Evolutionary conservation across 208 protist species (phyloP).

Genomic region (Novymonas esmeraldas): DNA sequence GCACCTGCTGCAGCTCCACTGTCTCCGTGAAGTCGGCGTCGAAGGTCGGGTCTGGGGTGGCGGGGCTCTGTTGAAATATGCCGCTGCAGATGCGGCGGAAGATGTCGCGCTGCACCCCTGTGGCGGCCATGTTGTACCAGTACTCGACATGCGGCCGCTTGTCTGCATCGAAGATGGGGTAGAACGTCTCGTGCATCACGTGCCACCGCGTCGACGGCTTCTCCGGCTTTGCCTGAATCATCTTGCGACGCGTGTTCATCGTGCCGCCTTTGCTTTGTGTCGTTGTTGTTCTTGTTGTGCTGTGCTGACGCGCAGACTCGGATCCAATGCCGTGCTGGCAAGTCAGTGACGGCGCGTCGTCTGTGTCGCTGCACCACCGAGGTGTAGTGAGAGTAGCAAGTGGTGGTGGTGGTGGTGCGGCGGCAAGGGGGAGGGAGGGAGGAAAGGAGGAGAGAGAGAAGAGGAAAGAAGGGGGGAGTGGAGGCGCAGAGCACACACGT

Average conservation of each 20-base stretch:
- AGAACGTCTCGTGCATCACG: slow-evolving; percentile 83
- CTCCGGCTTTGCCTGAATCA: slow-evolving; percentile 49
- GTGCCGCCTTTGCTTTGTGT: slow-evolving; percentile 5
- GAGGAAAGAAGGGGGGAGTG: background rate
- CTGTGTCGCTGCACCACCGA: no score
- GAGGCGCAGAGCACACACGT: no score
- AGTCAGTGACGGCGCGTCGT: no score
- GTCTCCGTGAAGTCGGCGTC: slow-evolving; percentile 33
- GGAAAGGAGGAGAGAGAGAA: background rate
- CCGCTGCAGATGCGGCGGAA: slow-evolving; percentile 82
- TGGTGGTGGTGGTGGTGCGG: no score
- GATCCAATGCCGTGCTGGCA: no score
- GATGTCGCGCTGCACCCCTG: slow-evolving; percentile 61
- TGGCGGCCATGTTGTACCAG: slow-evolving; percentile 90
- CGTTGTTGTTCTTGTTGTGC: no score
- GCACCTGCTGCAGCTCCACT: slow-evolving; percentile 51
- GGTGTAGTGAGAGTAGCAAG: no score
- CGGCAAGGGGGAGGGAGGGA: background rate
- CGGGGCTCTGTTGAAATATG: slow-evolving; percentile 62
- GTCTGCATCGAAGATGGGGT: slow-evolving; percentile 55
- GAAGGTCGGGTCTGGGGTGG: slow-evolving; percentile 38
- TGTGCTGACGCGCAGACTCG: no score
- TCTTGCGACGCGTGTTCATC: slow-evolving; percentile 82
- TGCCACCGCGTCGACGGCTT: slow-evolving; percentile 73
- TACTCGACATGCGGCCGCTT: slow-evolving; percentile 66